Conservation (phyloP, 805 yeast species). For the Lachancea thermotolerans region DNA sequence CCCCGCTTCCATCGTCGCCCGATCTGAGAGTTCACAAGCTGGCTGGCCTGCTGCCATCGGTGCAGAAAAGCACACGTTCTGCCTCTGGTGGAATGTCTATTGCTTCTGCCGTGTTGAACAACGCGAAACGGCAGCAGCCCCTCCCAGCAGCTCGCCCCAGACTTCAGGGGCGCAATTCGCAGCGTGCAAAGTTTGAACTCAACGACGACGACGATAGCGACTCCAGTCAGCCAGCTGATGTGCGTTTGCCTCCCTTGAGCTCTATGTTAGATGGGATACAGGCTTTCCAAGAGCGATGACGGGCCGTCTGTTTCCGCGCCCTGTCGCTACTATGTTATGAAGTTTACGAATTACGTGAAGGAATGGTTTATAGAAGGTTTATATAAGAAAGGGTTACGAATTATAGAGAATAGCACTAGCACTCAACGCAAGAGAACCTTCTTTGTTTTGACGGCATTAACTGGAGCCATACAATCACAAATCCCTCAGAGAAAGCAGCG, state of each 20-base stretch:
- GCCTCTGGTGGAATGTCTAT: background rate
- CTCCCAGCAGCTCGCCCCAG: background rate
- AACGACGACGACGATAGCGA: slow-evolving; percentile 13
- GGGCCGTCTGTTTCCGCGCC: no score
- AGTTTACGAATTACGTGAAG: background rate
- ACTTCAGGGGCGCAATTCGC: slow-evolving; percentile 2
- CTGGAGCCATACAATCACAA: no score
- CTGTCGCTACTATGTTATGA: background rate
- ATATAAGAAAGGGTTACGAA: background rate
- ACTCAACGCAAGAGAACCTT: no score
- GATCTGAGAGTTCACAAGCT: slow-evolving; percentile 1
- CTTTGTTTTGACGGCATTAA: no score
- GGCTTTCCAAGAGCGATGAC: slow-evolving; percentile 5
- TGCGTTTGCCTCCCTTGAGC: slow-evolving; percentile 25
- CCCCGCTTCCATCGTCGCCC: slow-evolving; percentile 4
- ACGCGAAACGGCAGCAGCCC: background rate
- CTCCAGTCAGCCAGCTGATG: slow-evolving; percentile 11
- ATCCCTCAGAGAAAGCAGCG: no score
- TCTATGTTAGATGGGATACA: slow-evolving; percentile 13
- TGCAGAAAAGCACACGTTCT: background rate
- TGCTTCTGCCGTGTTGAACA: background rate
- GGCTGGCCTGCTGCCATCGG: background rate
- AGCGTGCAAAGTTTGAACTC: slow-evolving; percentile 6
- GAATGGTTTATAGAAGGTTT: background rate
- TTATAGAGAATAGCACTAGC: background rate